Base-by-base conservation (phyloP, 176 grass and related monocot genomes). In the Pontederia paniculata region DNA sequence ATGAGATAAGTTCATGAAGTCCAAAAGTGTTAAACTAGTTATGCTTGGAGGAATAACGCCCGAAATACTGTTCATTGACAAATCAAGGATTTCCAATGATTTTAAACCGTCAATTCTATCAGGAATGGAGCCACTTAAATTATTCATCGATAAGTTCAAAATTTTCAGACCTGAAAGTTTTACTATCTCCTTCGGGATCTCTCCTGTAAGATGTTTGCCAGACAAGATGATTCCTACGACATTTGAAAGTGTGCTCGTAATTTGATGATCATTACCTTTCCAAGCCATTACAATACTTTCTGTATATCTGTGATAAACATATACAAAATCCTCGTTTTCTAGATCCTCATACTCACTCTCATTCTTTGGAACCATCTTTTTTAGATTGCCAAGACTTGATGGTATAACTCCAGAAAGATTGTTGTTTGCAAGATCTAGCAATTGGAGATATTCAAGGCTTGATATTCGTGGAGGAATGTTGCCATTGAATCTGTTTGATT, bases 401-500 rank as follows among this genome's bases (percentile, higher is more conserved):
- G 52, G 54, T 41, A 57, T 74, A 2, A 22, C 56, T 18, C 60
- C 60, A 8, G 51, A 74, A 2, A 74, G 9, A 17, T 74, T 55
- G 22, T 74, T 74, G 4, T 21, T 9, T 9, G 52, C 51, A 10
- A 74, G 21, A 8, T 74, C 42, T 2, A 74, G 21, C 0, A 57
- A 0, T 41, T 48, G 71, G 9, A 74, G 60, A 21, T 1, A 2
- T 3, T 17, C 5, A 41, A 80, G 65, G 45, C 2, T 48, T 42
- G 50, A 57, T 51, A 80, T 25, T 12, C 73, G n/a, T 3, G 43
- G n/a, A 52, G 46, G 60, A 70, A 81, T 71, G 16, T 53, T 18
- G 9, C 78, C 71, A 28, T 25, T 45, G 10, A 81, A 66, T 17
- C 49, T 63, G 52, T 74, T 80, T 14, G 57, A 74, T 28, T 57